Base-by-base conservation (phyloP, 495 filamentous ascomycete genomes). In the Trichoderma erinaceum region DNA sequence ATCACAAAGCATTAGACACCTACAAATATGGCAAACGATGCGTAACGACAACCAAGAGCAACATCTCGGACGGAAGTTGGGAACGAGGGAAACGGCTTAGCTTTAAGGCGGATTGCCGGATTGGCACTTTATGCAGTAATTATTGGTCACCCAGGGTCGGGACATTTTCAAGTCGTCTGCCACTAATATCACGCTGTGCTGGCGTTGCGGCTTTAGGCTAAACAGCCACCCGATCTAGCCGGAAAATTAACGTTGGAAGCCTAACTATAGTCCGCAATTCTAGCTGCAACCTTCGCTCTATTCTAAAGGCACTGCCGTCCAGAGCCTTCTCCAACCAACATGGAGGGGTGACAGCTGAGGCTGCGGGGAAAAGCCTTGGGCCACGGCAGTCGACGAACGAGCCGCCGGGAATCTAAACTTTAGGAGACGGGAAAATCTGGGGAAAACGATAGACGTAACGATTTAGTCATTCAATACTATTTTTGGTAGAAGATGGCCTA, bases 361-460 rank as follows among this genome's bases (percentile, higher is more conserved):
- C 29, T 61, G 56, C 56, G 56, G 56, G 56, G 56, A 61, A 61
- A 61, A 11, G 56, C 56, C 23, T 15, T 32, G 23, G 23, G 2
- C 56, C 15, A 15, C 29, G 25, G 56, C 23, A 15, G 25, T 32
- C 56, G 13, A 29, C 29, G 25, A 61, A 32, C 23, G 56, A 61
- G 56, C 56, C 56, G 27, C 27, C 56, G 56, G 27, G 10, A 32
- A 61, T 61, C 56, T 32, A 61, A 5, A 23, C 56, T 29, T 32
- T 61, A 32, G 27, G 56, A 61, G 56, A 61, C 27, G 56, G 27
- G 56, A 32, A 61, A 61, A 61, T 32, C 23, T 61, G 56, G 56
- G 56, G 56, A 61, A 61, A 3, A 21, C 27, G 23, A 61, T 52
- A 21, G 48, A 38, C 4, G n/a, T 23, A 5, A 52, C 21, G 48